Evolutionary conservation across 2,329 filamentous ascomycete species (phyloP).

Genomic region (Didymella segeticola): DNA sequence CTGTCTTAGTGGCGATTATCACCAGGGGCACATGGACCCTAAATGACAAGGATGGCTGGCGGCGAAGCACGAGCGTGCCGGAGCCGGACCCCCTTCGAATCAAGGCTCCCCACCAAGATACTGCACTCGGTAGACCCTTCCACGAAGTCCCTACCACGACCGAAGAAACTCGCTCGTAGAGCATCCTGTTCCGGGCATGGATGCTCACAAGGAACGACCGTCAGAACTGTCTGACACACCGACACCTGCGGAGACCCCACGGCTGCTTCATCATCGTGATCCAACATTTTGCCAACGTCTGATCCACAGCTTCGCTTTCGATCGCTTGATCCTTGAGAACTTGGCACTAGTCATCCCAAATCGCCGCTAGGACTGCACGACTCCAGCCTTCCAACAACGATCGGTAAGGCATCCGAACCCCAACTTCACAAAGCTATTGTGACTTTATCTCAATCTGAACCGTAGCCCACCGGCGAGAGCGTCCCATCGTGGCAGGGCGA

Average conservation of each 20-base stretch:
- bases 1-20: constrained; percentile 17
- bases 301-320: constrained; percentile 10
- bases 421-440: background rate
- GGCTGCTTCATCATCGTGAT: background rate
- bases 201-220: background rate
- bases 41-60: constrained; percentile 11
- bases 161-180: background rate
- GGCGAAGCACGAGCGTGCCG: constrained; percentile 3
- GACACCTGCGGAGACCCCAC: background rate
- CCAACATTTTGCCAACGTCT: background rate
- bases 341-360: constrained; percentile 14
- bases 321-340: constrained; percentile 12
- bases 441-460: background rate
- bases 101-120: background rate
- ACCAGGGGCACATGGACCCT: constrained; percentile 15
- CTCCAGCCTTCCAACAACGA: background rate
- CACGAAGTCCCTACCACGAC: background rate
- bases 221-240: background rate
- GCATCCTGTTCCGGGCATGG: background rate
- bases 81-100: background rate
- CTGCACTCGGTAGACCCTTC: background rate
- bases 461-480: background rate
- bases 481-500: background rate
- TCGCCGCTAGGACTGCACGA: constrained; percentile 14
- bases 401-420: background rate